Percentiles rank a stretch among this genome's conserved stretches.
Conservation (phyloP, 1,284 basidiomycete genomes). For the Athelia psychrophila region DNA sequence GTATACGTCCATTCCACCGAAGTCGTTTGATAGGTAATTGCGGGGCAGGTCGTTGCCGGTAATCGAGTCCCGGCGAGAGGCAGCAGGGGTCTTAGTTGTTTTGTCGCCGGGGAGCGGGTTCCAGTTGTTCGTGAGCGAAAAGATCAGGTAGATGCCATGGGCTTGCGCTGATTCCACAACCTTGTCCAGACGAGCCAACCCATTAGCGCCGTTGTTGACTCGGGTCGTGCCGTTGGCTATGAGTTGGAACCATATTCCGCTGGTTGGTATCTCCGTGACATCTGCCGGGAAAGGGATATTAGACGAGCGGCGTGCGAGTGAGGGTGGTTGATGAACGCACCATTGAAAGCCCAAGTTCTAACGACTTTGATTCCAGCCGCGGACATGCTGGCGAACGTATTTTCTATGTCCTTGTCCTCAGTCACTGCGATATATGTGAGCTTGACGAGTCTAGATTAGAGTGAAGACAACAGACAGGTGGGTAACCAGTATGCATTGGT, state of each 20-base stretch:
- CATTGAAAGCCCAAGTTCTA: conserved; percentile 66
- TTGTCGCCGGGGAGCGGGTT: conserved; percentile 33
- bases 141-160: conserved; percentile 54
- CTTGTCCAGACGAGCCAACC: conserved; percentile 65
- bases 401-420: conserved; percentile 53
- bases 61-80: conserved; percentile 31
- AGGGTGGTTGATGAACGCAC: no score
- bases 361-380: conserved; percentile 58
- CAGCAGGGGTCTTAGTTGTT: no score
- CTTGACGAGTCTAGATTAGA: no score
- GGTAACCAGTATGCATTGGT: conserved; percentile 71
- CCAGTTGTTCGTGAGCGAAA: conserved; percentile 76
- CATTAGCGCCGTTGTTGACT: conserved; percentile 63
- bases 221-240: conserved; percentile 42
- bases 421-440: no score
- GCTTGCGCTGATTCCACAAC: conserved; percentile 57
- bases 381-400: conserved; percentile 55
- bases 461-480: no score
- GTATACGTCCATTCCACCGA: conserved; percentile 68
- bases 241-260: conserved; percentile 55
- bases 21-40: conserved; percentile 58
- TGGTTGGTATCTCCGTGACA: conserved; percentile 51
- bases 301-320: conserved; percentile 25
- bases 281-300: conserved; percentile 30
- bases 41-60: conserved; percentile 48